Conservation (phyloP, 176 grass and related monocot genomes). For the Coix lacrymajobi region DNA sequence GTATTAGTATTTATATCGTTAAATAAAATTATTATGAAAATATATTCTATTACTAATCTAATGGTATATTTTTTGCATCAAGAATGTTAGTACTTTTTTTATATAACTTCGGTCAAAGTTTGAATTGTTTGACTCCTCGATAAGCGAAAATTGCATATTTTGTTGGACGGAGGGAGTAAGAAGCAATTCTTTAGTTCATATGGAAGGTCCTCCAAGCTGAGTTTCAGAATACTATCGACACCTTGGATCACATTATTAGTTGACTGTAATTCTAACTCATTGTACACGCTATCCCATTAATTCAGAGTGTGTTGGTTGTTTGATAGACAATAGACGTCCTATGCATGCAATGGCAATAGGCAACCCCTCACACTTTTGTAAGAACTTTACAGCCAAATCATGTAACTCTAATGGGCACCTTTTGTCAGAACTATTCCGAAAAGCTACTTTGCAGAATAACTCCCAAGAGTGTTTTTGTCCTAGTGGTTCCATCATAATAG, state of each 20-base stretch:
- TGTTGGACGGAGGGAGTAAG: no score
- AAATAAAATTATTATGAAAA: no score
- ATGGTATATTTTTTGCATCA: no score
- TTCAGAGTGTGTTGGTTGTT: neutral
- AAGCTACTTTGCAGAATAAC: neutral
- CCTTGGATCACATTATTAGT: neutral
- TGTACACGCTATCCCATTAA: neutral
- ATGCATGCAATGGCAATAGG: conserved; percentile 11
- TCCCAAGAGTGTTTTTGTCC: neutral
- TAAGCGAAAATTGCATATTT: no score
- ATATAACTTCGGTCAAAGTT: no score
- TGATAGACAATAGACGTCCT: neutral
- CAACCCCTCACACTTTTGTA: neutral
- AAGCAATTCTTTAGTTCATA: conserved; percentile 6
- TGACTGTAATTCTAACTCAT: neutral
- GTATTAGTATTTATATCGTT: no score
- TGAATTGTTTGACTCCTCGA: no score
- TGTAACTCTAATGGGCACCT: neutral
- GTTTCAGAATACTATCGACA: neutral
- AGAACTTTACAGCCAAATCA: neutral
- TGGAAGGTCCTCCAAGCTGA: conserved; percentile 11
- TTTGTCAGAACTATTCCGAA: neutral
- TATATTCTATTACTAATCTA: no score
- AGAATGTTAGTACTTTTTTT: no score
- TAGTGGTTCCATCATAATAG: neutral